Percentiles rank a stretch among this genome's conserved stretches.
Conservation (phyloP, 1,284 basidiomycete genomes). For the Vanrija sp. region DNA sequence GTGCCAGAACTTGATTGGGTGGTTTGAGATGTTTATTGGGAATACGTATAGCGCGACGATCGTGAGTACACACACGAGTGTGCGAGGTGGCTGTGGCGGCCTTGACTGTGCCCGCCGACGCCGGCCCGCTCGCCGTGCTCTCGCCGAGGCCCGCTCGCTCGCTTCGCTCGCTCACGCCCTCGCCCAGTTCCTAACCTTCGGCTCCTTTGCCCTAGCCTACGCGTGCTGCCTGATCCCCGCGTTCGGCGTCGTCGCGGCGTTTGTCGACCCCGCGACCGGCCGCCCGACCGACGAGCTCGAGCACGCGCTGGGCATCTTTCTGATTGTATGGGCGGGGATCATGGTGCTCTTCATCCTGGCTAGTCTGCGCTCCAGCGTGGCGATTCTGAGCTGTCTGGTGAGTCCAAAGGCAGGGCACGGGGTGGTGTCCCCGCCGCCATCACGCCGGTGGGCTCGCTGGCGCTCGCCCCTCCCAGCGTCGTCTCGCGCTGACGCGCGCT, state of each 20-base stretch:
- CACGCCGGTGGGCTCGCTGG: too few species aligned
- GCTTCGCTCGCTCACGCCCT: too few species aligned
- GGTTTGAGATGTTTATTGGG: slow-evolving; percentile 23
- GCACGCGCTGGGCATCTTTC: background rate
- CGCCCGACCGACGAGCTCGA: background rate
- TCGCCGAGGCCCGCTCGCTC: too few species aligned
- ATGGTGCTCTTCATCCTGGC: background rate
- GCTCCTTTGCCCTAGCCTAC: slow-evolving; percentile 14
- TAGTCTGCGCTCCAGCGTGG: background rate
- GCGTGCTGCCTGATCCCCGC: slow-evolving; percentile 5
- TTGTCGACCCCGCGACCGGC: slow-evolving; percentile 3
- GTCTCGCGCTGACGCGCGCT: too few species aligned
- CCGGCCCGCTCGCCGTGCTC: too few species aligned
- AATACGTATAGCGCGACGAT: slow-evolving; percentile 20
- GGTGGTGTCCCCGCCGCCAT: background rate
- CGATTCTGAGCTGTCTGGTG: background rate
- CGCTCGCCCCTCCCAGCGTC: too few species aligned
- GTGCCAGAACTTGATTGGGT: slow-evolving; percentile 16
- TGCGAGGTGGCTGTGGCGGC: too few species aligned
- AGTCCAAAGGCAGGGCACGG: too few species aligned
- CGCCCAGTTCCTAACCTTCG: slow-evolving; percentile 9
- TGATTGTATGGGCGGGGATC: background rate
- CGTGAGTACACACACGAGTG: background rate
- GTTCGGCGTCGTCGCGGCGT: slow-evolving; percentile 8
- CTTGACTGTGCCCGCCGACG: too few species aligned